These are phyloP conservation scores for Pulveroboletus sp. DNA, from an alignment of 768 basidiomycete genomes.

Conservation along the genomic window DNA sequence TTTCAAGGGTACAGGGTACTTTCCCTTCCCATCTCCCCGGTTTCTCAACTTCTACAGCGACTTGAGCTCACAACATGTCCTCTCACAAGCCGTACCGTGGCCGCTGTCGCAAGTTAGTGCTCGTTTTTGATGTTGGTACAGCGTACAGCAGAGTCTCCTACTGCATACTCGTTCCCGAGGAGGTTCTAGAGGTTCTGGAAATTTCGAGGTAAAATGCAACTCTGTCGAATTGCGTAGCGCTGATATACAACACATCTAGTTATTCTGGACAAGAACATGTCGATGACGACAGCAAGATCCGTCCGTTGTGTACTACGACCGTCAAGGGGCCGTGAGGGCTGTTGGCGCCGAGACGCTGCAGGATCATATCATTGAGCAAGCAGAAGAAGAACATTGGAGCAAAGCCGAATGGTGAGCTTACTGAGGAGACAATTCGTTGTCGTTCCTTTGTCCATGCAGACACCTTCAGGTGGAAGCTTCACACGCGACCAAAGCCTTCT, in stretches of 20 bases:
- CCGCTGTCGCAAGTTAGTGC: conserved; percentile 35
- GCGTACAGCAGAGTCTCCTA: conserved; percentile 40
- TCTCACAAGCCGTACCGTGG: conserved; percentile 34
- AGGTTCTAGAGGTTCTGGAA: conserved; percentile 25
- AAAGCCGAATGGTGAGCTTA: conserved; percentile 38
- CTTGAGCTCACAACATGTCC: conserved; percentile 19
- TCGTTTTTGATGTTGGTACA: conserved; percentile 43
- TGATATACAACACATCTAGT: conserved; percentile 19
- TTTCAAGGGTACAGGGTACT: not conserved
- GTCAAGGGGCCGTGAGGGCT: conserved; percentile 35
- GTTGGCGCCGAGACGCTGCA: conserved; percentile 41
- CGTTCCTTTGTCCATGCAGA: not conserved
- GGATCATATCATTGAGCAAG: conserved; percentile 33
- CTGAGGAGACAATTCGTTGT: too few species aligned
- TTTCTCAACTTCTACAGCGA: not conserved
- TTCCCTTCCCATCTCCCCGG: not conserved
- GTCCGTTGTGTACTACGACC: conserved; percentile 44
- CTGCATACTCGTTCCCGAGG: conserved; percentile 34
- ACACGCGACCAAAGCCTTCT: conserved; percentile 29
- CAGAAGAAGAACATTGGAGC: conserved; percentile 34
- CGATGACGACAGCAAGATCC: conserved; percentile 49
- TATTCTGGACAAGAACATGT: conserved; percentile 44
- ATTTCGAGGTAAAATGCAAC: conserved; percentile 21
- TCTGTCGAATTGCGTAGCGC: not conserved
- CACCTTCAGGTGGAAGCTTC: conserved; percentile 30